These are phyloP conservation scores for Clarireedia hainanense DNA, from an alignment of 2,329 filamentous ascomycete genomes.

Conservation along the genomic window DNA sequence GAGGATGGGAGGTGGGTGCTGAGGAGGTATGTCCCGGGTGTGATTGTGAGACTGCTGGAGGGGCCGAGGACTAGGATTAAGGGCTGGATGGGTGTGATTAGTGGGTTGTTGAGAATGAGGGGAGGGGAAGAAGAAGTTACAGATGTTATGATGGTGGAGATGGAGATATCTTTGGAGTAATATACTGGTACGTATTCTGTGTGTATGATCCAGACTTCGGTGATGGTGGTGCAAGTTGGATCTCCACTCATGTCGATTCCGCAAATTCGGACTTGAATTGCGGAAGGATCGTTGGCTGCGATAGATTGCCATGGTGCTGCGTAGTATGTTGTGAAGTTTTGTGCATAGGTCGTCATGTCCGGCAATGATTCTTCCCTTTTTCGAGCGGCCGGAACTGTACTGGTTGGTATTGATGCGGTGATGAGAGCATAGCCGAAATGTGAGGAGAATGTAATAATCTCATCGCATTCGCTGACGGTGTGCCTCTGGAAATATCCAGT, in stretches of 20 bases:
- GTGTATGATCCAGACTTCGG: slow-evolving; percentile 21
- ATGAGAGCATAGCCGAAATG: slow-evolving; percentile 17
- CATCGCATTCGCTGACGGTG: slow-evolving; percentile 20
- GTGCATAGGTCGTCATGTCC: slow-evolving; percentile 13
- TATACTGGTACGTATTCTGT: slow-evolving; percentile 15
- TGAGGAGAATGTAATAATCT: slow-evolving; percentile 24
- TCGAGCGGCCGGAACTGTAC: background rate
- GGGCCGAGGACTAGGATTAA: slow-evolving; percentile 15
- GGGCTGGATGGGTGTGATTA: slow-evolving; percentile 4
- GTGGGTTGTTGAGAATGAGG: background rate
- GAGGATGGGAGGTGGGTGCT: slow-evolving; percentile 11
- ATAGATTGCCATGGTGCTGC: slow-evolving; percentile 24
- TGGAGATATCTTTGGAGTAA: slow-evolving; percentile 13
- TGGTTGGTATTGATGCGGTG: slow-evolving; percentile 9
- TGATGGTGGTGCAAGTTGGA: slow-evolving; percentile 12
- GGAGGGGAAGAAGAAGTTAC: slow-evolving; percentile 7
- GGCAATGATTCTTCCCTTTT: background rate
- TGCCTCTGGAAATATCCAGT: slow-evolving; percentile 17
- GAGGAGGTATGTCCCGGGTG: slow-evolving; percentile 13
- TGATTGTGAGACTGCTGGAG: slow-evolving; percentile 11
- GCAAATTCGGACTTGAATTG: slow-evolving; percentile 19
- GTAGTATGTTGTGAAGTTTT: slow-evolving; percentile 22
- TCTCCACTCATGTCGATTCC: slow-evolving; percentile 4
- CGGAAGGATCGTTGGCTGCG: slow-evolving; percentile 13
- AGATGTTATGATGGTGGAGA: slow-evolving; percentile 16